phyloP scores from a whole-genome alignment of 441 rosid species.

The Populus hybrid region DNA sequence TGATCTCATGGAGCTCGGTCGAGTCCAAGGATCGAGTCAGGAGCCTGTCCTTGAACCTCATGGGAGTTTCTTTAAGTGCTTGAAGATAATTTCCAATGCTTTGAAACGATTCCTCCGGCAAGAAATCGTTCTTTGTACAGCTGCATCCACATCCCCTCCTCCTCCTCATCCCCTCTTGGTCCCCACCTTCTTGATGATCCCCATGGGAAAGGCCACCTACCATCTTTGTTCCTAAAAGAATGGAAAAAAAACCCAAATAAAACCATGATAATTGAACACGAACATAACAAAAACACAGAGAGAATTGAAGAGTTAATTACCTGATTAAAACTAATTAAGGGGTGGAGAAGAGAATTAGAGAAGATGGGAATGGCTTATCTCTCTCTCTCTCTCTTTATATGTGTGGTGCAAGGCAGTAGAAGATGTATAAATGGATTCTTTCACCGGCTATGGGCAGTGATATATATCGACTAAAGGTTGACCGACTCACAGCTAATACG shows the following conservation, averaged over 20 bases:
- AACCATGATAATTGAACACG: no score
- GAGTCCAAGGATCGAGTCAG: conserved; percentile 64
- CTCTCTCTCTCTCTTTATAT: no score
- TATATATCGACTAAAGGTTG: no score
- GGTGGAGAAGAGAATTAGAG: no score
- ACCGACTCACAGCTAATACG: no score
- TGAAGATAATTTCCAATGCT: conserved; percentile 50
- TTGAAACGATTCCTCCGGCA: conserved; percentile 75
- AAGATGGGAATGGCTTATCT: no score
- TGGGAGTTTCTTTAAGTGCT: conserved; percentile 56
- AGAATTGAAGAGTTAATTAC: no score
- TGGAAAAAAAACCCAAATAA: background rate
- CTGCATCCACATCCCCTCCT: conserved; percentile 58
- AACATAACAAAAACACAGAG: no score
- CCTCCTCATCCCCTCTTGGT: conserved; percentile 9
- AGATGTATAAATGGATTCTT: no score
- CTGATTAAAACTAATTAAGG: no score
- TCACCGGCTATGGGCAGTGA: no score
- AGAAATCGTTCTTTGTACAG: conserved; percentile 64
- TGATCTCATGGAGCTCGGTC: conserved; percentile 62
- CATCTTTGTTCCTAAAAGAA: background rate
- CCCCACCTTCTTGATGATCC: background rate
- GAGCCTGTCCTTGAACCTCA: conserved; percentile 51
- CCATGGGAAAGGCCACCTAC: background rate
- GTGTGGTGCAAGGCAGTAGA: no score